Evolutionary conservation across 768 basidiomycete species (phyloP), one percentile per base, ranked within the genome.

Genomic region (Leccinellum luteum): DNA sequence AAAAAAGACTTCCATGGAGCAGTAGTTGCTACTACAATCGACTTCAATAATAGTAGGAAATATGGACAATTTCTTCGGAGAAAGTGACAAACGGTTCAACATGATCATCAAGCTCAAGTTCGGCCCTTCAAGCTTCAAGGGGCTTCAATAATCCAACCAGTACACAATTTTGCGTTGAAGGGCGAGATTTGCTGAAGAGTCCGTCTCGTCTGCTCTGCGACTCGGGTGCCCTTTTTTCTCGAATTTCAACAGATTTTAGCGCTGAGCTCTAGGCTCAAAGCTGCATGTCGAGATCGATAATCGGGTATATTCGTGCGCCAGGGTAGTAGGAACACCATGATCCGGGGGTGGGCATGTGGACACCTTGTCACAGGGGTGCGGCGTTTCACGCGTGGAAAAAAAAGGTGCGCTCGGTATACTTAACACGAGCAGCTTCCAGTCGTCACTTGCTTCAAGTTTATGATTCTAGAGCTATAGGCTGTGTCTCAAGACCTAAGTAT

Each of bases 311-410:
- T 47, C 34, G 32, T 28, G 27, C 27, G 27, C 41, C 13, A 27
- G 51, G 59, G 56, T 19, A 25, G 25, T 25, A 25, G 25, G 25
- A 25, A 31, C 19, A 17, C 28, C 3, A 5, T 59, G 35, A 51
- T 49, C n/a, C n/a, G 12, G 31, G 62, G 58, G 58, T 64, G 63
- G 58, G 30, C 63, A 64, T 57, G 63, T 55, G 63, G 53, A 2
- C 58, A 47, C 52, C 57, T 51, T 51, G 17, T 6, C n/a, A n/a
- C 28, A 15, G 43, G 44, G 30, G 17, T 15, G 49, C 28, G 34
- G 35, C 30, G 12, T 44, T 23, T 38, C 60, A 47, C 47, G 28
- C 25, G 45, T 5, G 48, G 30, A 55, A 47, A 31, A 47, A 31
- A 28, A 32, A 17, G 52, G 56, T 48, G 38, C 44, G 48, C 21